Evolutionary conservation across 345 rosid species (phyloP), one percentile per base, ranked within the genome.

Genomic region (Garcia nutans): DNA sequence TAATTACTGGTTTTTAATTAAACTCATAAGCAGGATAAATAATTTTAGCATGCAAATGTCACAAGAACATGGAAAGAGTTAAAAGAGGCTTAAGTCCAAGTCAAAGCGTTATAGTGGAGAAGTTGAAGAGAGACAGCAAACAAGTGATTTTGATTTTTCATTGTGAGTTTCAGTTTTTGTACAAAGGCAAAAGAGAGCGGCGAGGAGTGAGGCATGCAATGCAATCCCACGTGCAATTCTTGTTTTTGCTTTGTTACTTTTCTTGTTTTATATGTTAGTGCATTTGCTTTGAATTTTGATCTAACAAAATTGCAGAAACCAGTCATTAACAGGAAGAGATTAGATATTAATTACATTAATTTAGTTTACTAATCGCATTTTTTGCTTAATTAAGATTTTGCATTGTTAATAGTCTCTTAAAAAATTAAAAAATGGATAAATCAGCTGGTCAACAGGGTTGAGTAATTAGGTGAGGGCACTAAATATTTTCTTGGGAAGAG

Each of bases 141-240:
- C 64, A 62, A 67, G 17, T 10, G 10, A 23, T 28, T 55, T 11
- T 57, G 37, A 31, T 17, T 70, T 58, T 64, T 44, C 47, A 63
- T 76, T 76, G 54, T 69, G 12, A 20, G 66, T 71, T 79, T 77
- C 78, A 73, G 78, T 75, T 62, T 56, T 76, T 37, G 41, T 3
- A 69, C 16, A 74, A 74, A 79, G 59, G 78, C 63, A 83, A 79
- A 73, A 76, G 67, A 71, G 82, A 78, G 65, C 54, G 67, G 83
- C 74, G 76, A 76, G 68, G 72, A 33, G 62, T 45, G 65, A 73
- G 81, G 84, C 85, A 84, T 81, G 78, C 85, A 83, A 50, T 45
- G 78, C 85, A 83, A 50, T 45, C 47, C 81, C 88, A 83, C 84
- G 85, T 83, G 88, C 86, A 23, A 31, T 65, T 65, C 78, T 31